Evolutionary conservation across 2,329 filamentous ascomycete species (phyloP).

Genomic region (Cladosporium sp.): DNA sequence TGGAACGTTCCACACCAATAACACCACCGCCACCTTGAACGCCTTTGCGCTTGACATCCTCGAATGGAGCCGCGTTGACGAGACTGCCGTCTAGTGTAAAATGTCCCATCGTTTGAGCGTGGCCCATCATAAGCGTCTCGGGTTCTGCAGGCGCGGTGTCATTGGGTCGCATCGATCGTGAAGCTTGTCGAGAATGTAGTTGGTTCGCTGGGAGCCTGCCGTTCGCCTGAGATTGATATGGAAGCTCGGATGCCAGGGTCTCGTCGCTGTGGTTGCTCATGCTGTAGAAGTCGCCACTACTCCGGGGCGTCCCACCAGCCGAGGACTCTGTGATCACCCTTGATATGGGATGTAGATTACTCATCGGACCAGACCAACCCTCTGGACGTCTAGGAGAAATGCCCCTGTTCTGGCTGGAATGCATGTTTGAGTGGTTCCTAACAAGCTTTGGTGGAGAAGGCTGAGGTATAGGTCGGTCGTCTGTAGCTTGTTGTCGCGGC

Average conservation of each 20-base stretch:
- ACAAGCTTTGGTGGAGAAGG: constrained; percentile 33
- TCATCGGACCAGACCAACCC: constrained; percentile 40
- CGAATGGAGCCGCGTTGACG: constrained; percentile 84
- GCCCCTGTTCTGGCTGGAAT: constrained; percentile 37
- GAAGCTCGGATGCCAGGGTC: constrained; percentile 77
- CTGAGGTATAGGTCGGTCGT: constrained; percentile 23
- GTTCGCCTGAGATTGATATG: constrained; percentile 56
- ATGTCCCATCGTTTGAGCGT: constrained; percentile 87
- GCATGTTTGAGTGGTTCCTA: constrained; percentile 34
- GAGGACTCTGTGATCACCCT: constrained; percentile 77
- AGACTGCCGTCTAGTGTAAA: constrained; percentile 91
- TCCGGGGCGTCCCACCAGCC: constrained; percentile 75
- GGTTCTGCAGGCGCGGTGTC: constrained; percentile 54
- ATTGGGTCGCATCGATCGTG: constrained; percentile 36
- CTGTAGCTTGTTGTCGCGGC: constrained; percentile 13
- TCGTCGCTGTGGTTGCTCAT: constrained; percentile 94
- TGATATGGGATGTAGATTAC: constrained; percentile 60
- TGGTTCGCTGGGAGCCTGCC: constrained; percentile 21
- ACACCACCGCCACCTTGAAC: constrained; percentile 83
- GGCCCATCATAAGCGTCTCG: constrained; percentile 95
- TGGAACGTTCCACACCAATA: constrained; percentile 69
- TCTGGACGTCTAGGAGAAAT: constrained; percentile 38
- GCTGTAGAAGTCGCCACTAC: constrained; percentile 92
- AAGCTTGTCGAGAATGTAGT: constrained; percentile 43
- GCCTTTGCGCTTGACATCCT: constrained; percentile 92